Base-by-base conservation (phyloP, 495 filamentous ascomycete genomes). In the Neurospora sp. region DNA sequence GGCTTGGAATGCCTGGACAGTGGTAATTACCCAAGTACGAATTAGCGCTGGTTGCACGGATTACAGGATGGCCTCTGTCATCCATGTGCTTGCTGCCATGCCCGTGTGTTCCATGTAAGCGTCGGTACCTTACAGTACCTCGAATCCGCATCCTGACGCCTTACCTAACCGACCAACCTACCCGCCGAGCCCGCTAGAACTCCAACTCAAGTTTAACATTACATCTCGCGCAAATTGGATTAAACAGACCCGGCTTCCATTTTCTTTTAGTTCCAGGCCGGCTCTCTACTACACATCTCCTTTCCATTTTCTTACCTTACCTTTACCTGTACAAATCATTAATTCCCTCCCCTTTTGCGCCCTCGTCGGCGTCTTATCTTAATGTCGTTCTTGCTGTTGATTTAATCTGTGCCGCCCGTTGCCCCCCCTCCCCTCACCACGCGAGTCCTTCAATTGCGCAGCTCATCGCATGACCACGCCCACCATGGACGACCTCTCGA, bases 401-500 rank as follows among this genome's bases (percentile, higher is more conserved):
- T 35, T 65, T 37, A 27, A 65, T 35, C 53, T 65, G 6, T 65
- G 53, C 53, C 53, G n/a, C n/a, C n/a, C n/a, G 53, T 65, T 31
- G 3, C 20, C 20, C 47, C 47, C 44, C 44, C 45, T 35, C 53
- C 27, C 27, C 53, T 18, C 53, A 35, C 53, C 27, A 65, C 27
- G 53, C 53, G 53, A 61, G 22, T 61, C 12, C 53, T 61, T 65
- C 14, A 65, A 65, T 65, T 35, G 53, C 53, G 53, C 27, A 65
- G 12, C 27, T 65, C 14, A 35, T 65, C 53, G 53, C 53, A 65
- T 65, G 53, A 65, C 53, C 27, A 65, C 93, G 88, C 70, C 75
- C 75, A 76, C 81, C 73, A 87, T 86, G 83, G 87, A 89, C 59
- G 94, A 94, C 76, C 88, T 97, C 77, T 92, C 93, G 78, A 88